Evolutionary conservation across 2,329 filamentous ascomycete species (phyloP), one percentile per base, ranked within the genome.

Genomic region (Cladophialophora yegresii): DNA sequence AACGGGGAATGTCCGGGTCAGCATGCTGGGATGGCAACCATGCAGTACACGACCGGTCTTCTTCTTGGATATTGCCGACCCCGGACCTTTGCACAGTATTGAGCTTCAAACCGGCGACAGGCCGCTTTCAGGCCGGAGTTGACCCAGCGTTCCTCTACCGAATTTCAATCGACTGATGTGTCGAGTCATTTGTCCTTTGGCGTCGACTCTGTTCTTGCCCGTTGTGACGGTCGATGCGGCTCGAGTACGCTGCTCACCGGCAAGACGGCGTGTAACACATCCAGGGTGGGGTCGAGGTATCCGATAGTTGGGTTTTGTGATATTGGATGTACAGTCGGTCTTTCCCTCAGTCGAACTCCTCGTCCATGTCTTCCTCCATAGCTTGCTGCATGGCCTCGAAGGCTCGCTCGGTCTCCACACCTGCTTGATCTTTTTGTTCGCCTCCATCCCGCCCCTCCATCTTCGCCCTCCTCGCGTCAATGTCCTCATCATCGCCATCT

Each of bases 401-500:
- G 26, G 54, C 50, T 22, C 23, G n/a, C 33, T 63, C 58, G 4
- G 64, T 55, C 45, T 69, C 62, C 9, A 61, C 36, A 36, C 61
- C 67, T 47, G 49, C 62, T 6, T 49, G 58, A 3, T 23, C 43
- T 13, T 51, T 23, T 49, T 49, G 13, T n/a, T 56, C 32, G 10
- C 13, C 28, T 32, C 28, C 51, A 8, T 33, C 51, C 4, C 16
- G 4, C 58, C 28, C 40, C 53, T 30, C 57, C 30, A 58, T 40
- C 26, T 54, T 64, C 33, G 54, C 36, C 23, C 22, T 54, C 32
- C 6, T 45, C 62, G 71, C 69, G 47, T 73, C 57, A 6, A 70
- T 73, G 47, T 43, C 66, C 50, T 61, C 55, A 28, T 71, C 69
- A 32, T 67, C 71, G 62, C 75, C 74, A 58, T 73, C 72, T 12